Conservation (phyloP, 805 yeast genomes). For the Maudiozyma bulderi region DNA sequence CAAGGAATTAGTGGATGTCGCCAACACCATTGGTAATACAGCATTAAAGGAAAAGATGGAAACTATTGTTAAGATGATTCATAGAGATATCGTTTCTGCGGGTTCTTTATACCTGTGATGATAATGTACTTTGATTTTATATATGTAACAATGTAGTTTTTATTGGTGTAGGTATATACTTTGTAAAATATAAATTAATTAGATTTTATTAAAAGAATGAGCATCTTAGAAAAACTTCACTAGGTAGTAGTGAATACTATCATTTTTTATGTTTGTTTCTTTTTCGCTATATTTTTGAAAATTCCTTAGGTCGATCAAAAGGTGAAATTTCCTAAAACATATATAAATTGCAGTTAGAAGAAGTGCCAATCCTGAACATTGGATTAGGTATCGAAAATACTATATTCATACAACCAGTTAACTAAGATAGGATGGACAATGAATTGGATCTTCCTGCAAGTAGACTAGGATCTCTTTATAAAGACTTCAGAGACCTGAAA, state of each 20-base stretch:
- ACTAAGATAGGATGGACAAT: neutral
- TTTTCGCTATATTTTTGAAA: neutral
- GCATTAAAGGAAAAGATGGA: constrained; percentile 85
- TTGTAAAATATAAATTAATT: neutral
- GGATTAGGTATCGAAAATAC: too few species aligned
- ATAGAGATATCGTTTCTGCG: constrained; percentile 93
- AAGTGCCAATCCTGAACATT: neutral
- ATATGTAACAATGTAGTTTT: neutral
- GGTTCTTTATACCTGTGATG: constrained; percentile 68
- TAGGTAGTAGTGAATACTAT: too few species aligned
- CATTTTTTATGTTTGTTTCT: neutral
- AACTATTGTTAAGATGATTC: constrained; percentile 71
- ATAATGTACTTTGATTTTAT: neutral
- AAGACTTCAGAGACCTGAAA: constrained; percentile 30
- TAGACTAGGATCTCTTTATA: constrained; percentile 31
- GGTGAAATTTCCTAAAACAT: neutral
- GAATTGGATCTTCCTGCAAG: constrained; percentile 23
- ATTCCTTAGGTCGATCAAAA: neutral
- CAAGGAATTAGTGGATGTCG: constrained; percentile 82
- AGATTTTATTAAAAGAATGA: neutral
- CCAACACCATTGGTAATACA: constrained; percentile 87
- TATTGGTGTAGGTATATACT: neutral
- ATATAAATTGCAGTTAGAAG: neutral
- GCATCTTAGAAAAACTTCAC: too few species aligned
- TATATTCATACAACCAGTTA: too few species aligned